phyloP scores from a whole-genome alignment of 345 rosid species.

The Boechera divaricarpa region DNA sequence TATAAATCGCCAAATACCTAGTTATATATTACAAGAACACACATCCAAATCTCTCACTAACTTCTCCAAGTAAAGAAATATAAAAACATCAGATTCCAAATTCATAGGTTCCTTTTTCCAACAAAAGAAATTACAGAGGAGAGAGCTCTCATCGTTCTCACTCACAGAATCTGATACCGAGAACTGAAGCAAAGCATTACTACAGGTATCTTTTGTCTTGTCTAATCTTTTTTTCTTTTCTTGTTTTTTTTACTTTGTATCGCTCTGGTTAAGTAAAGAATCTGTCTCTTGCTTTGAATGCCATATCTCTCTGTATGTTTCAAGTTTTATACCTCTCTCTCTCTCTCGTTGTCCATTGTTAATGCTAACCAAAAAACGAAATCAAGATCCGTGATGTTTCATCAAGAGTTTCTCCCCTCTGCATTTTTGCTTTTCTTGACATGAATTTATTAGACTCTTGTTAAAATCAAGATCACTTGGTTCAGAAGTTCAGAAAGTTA shows the following conservation, averaged over 20 bases:
- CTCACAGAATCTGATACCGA: conserved; percentile 41
- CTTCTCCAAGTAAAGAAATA: neutral
- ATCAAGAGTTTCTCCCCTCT: conserved; percentile 39
- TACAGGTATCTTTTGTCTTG: conserved; percentile 36
- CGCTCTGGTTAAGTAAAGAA: conserved; percentile 39
- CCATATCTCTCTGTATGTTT: conserved; percentile 2
- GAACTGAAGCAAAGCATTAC: conserved; percentile 32
- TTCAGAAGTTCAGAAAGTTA: neutral
- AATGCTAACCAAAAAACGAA: conserved; percentile 21
- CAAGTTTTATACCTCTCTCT: conserved; percentile 13
- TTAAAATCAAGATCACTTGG: neutral
- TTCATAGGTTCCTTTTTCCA: neutral
- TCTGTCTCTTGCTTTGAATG: conserved; percentile 45
- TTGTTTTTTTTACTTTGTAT: neutral
- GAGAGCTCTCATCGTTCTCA: neutral
- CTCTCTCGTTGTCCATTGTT: conserved; percentile 4
- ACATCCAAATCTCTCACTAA: conserved; percentile 29
- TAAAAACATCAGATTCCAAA: conserved; percentile 9
- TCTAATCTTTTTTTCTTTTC: conserved; percentile 1
- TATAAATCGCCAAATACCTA: too few relatives aligned
- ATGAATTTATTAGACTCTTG: conserved; percentile 12
- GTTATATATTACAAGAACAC: conserved; percentile 10
- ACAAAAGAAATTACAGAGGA: neutral
- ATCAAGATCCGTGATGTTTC: conserved; percentile 40
- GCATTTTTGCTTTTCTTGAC: conserved; percentile 16